Evolutionary conservation across 257 asterid genomes (phyloP), one percentile per base, ranked within the genome.

Genomic region (Solanum neorickii): DNA sequence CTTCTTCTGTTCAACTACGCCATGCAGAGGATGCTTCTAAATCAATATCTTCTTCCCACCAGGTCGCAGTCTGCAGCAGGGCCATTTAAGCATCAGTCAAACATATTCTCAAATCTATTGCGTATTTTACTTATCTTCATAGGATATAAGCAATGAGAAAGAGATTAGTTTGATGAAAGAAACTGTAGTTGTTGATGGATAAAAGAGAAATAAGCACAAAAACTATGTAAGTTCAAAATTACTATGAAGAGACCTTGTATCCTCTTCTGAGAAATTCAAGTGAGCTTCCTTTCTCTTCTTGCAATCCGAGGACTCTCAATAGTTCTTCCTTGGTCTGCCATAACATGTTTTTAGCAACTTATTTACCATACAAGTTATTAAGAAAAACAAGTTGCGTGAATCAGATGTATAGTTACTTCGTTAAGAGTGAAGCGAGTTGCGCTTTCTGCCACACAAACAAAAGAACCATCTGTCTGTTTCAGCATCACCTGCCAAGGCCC

Each of bases 401-500:
- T 44, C 75, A 87, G 87, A 84, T 72, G 62, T 18, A 82, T 90
- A 84, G 77, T 90, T 97, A 97, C 99, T 91, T 95, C 99, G 56
- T 92, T 91, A 37, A 97, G 94, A 72, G 97, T 92, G 92, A 97
- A 95, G 59, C 99, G 98, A 84, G 92, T 92, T 86, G 93, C 86
- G 60, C 98, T 95, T 90, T 95, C 98, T 62, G 99, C 98, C 33
- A 97, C 96, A 20, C 99, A 97, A 21, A 97, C 99, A 86, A 88
- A 95, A n/a, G 99, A 97, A 90, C 94, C 94, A 75, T 97, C 98
- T 75, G 92, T 85, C 88, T 97, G 99, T 93, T 95, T 95, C 94
- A 97, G 87, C 99, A 97, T 97, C 88, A 97, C 99, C 91, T 94
- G 99, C 99, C 99, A 95, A 82, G 99, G 99, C 87, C 99, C 99